A percentile compares a stretch with the other conserved stretches of the same genome.
phyloP scores from a whole-genome alignment of 2,329 filamentous ascomycete genomes.

The Monosporascus sp. region DNA sequence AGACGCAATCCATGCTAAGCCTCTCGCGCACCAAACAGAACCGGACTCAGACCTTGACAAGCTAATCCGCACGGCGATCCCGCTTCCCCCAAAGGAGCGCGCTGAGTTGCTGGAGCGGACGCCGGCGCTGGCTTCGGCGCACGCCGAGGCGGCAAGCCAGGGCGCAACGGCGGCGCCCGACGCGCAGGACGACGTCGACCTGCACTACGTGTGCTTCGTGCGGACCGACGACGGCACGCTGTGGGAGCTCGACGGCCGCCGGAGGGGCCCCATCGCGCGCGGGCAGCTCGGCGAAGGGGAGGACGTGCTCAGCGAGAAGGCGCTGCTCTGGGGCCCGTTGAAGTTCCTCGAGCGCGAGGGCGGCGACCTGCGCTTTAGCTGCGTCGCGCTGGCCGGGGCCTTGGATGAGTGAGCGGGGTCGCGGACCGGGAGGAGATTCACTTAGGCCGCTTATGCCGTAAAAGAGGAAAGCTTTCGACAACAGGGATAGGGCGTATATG shows the following conservation, averaged over 20 bases:
- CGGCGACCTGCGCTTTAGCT: slow-evolving; percentile 53
- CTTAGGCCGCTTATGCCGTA: background rate
- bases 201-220: slow-evolving; percentile 95
- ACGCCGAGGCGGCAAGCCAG: slow-evolving; percentile 67
- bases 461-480: background rate
- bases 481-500: background rate
- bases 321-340: slow-evolving; percentile 62
- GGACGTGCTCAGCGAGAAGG: slow-evolving; percentile 70
- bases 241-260: slow-evolving; percentile 56
- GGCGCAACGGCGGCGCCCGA: slow-evolving; percentile 76
- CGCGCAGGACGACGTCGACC: slow-evolving; percentile 76
- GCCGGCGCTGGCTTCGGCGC: slow-evolving; percentile 68
- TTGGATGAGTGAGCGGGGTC: slow-evolving; percentile 33
- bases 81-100: slow-evolving; percentile 60
- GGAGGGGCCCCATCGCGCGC: slow-evolving; percentile 51
- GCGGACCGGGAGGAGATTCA: background rate
- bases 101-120: slow-evolving; percentile 74
- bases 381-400: slow-evolving; percentile 49
- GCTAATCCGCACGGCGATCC: slow-evolving; percentile 65
- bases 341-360: slow-evolving; percentile 53
- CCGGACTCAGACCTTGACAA: slow-evolving; percentile 52
- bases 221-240: slow-evolving; percentile 61
- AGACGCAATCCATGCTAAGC: background rate
- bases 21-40: slow-evolving; percentile 25
- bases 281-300: slow-evolving; percentile 55